A percentile compares a stretch with the other conserved stretches of the same genome.
These are phyloP conservation scores for Hanseniaspora gamundiae DNA, from an alignment of 1,139 yeast species.

Conservation along the genomic window DNA sequence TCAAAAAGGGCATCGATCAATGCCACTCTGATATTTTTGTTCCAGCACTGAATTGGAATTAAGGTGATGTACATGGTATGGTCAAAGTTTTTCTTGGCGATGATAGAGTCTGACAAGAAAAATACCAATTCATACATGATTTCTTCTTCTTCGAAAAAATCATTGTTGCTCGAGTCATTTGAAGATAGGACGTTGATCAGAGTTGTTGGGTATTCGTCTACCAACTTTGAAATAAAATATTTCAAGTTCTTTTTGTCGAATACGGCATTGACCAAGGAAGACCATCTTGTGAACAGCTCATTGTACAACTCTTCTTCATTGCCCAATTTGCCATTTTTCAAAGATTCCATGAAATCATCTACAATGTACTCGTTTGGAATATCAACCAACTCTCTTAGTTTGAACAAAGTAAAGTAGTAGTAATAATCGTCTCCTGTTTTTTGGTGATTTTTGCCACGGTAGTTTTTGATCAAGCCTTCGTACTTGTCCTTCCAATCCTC, in stretches of 20 bases:
- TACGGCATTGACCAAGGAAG: slow-evolving; percentile 33
- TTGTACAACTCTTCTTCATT: neutral
- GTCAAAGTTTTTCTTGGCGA: neutral
- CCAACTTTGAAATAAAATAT: neutral
- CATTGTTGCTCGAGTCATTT: slow-evolving; percentile 11
- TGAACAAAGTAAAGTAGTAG: slow-evolving; percentile 32
- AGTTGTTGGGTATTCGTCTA: slow-evolving; percentile 8
- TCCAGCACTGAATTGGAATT: slow-evolving; percentile 42
- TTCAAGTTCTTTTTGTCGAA: slow-evolving; percentile 20
- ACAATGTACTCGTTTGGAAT: slow-evolving; percentile 17
- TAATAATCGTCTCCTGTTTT: slow-evolving; percentile 23
- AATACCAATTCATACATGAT: slow-evolving; percentile 23
- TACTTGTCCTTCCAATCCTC: neutral
- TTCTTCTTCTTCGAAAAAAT: slow-evolving; percentile 33
- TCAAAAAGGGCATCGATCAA: slow-evolving; percentile 28
- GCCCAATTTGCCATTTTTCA: slow-evolving; percentile 10
- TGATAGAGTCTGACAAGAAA: slow-evolving; percentile 5
- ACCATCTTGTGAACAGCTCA: slow-evolving; percentile 39
- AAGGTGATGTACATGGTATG: slow-evolving; percentile 9
- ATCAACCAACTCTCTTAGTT: slow-evolving; percentile 36
- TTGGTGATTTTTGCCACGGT: slow-evolving; percentile 1
- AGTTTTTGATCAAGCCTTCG: slow-evolving; percentile 3
- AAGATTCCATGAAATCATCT: slow-evolving; percentile 23
- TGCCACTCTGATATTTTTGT: slow-evolving; percentile 30
- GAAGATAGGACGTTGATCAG: slow-evolving; percentile 10